Evolutionary conservation across 2,329 filamentous ascomycete species (phyloP), one percentile per base, ranked within the genome.

Genomic region (Ascochyta koolunga): DNA sequence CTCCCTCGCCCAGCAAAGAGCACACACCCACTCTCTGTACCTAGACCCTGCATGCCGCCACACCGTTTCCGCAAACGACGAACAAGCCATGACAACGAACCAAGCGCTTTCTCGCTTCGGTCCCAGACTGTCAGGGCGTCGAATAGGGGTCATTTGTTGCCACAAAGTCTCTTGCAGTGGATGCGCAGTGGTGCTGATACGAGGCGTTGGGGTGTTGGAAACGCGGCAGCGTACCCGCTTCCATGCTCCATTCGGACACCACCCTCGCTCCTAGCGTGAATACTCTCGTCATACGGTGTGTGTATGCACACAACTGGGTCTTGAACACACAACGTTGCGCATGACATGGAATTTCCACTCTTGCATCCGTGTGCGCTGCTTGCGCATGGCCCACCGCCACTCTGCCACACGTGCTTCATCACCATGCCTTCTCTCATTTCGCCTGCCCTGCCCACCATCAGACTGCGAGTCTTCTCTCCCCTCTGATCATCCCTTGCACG

Each of bases 401-500:
- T 10, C 24, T 27, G 4, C 24, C 24, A 27, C 10, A 9, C 7
- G 24, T 8, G 24, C 24, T 6, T 8, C 24, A 24, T 24, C 5
- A 8, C 22, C 5, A 24, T 24, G 8, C 41, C 22, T 15, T 13
- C 19, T 15, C 33, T 52, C 49, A 46, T 52, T 19, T 52, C 10
- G 29, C 31, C 24, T 31, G 6, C 4, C 36, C 22, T 15, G 13
- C 29, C 11, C 33, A 46, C 36, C 37, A 46, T n/a, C 46, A 7
- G 22, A 22, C 31, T 19, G 9, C 21, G 19, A 25, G 15, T 22
- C 36, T 21, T 15, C 22, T 29, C 49, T 58, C 56, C 58, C 60
- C 54, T 59, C 58, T 61, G 56, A 61, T 61, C 56, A 35, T 54
- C 59, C 27, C 54, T 53, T 36, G 37, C 49, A 60, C 57, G 21